Evolutionary conservation across 2,329 filamentous ascomycete species (phyloP).

Genomic region (Didymella arachidicola): DNA sequence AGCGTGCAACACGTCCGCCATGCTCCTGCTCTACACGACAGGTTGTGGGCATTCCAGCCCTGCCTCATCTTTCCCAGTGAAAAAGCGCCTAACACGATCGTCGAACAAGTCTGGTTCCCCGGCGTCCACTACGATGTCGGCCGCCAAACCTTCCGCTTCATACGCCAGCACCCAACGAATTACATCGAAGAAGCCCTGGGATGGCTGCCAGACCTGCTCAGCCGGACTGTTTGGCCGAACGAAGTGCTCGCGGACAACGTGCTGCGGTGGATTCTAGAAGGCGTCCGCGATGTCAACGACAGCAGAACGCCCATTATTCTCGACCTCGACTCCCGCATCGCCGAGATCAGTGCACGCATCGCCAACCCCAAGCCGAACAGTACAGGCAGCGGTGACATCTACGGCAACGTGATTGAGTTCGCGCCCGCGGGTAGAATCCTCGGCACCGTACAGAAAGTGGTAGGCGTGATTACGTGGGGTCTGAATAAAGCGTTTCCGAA

Average conservation of each 20-base stretch:
- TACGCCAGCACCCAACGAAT: slow-evolving; percentile 40
- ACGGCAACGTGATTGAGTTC: slow-evolving; percentile 40
- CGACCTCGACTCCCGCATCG: slow-evolving; percentile 25
- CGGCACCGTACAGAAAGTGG: slow-evolving; percentile 26
- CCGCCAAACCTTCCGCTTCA: slow-evolving; percentile 46
- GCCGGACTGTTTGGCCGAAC: slow-evolving; percentile 44
- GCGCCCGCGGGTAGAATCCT: slow-evolving; percentile 39
- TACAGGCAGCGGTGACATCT: slow-evolving; percentile 47
- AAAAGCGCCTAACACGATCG: slow-evolving; percentile 13
- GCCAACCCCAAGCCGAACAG: slow-evolving; percentile 15
- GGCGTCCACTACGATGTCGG: slow-evolving; percentile 51
- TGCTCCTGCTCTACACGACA: slow-evolving; percentile 45
- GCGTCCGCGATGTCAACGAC: slow-evolving; percentile 30
- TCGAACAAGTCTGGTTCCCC: slow-evolving; percentile 48
- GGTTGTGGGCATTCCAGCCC: slow-evolving; percentile 47
- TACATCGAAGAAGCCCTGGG: slow-evolving; percentile 40
- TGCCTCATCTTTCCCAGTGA: slow-evolving; percentile 36
- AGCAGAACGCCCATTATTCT: slow-evolving; percentile 29
- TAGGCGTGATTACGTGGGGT: slow-evolving; percentile 14
- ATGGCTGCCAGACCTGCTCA: slow-evolving; percentile 36
- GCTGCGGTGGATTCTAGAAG: slow-evolving; percentile 41
- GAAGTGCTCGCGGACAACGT: slow-evolving; percentile 44
- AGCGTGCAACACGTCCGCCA: slow-evolving; percentile 47
- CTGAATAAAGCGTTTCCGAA: slow-evolving; percentile 36
- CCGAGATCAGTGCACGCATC: slow-evolving; percentile 23